These are phyloP conservation scores for Maudiozyma bulderi DNA, from an alignment of 805 yeast genomes.

Conservation along the genomic window DNA sequence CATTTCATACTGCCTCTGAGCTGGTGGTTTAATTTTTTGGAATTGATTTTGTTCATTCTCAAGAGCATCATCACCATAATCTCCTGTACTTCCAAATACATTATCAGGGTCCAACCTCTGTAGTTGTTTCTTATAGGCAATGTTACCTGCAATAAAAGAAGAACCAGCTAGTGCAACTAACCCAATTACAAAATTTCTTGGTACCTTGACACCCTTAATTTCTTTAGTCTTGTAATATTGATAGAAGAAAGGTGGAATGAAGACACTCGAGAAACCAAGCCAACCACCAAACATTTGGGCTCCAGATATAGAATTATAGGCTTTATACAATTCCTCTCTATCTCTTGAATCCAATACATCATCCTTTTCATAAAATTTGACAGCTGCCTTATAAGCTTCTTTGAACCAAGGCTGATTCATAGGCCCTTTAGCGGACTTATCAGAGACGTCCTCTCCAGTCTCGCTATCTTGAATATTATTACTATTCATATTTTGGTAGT, in stretches of 20 bases:
- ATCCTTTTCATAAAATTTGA: constrained; percentile 42
- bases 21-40: constrained; percentile 6
- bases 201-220: constrained; percentile 32
- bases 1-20: constrained; percentile 27
- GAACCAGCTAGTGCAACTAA: constrained; percentile 31
- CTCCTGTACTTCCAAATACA: constrained; percentile 15
- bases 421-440: neutral
- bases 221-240: constrained; percentile 29
- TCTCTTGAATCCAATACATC: constrained; percentile 34
- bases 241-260: constrained; percentile 34
- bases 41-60: neutral
- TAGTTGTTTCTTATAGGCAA: constrained; percentile 28
- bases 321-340: constrained; percentile 32
- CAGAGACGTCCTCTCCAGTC: neutral
- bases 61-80: constrained; percentile 8
- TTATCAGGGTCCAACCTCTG: constrained; percentile 14
- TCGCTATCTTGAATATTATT: neutral
- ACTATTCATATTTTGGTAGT: neutral
- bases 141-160: constrained; percentile 26
- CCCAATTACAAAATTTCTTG: constrained; percentile 35
- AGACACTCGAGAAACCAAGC: constrained; percentile 34
- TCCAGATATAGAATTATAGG: constrained; percentile 31
- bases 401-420: constrained; percentile 25
- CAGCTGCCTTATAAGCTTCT: constrained; percentile 35
- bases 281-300: constrained; percentile 32